Evolutionary conservation across 1,284 basidiomycete species (phyloP).

Genomic region (Wallemia hederae): DNA sequence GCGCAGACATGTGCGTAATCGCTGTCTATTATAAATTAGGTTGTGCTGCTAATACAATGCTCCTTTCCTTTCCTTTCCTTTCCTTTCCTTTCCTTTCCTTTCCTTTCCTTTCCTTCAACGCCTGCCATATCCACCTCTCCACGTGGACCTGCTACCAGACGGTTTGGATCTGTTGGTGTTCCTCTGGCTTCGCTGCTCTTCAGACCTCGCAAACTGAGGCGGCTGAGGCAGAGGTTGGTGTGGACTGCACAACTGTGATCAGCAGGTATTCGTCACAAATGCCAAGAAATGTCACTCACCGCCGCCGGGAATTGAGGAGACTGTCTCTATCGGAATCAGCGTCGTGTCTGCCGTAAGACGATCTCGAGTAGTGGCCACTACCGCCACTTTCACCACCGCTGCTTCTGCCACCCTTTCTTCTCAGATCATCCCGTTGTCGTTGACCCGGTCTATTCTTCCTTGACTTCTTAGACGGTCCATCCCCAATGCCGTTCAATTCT

Average conservation of each 20-base stretch:
- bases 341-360: not conserved
- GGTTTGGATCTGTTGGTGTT: not conserved
- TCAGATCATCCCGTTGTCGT: not conserved
- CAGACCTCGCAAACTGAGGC: not conserved
- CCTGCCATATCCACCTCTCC: not conserved
- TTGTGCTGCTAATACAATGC: too few relatives aligned
- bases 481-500: not conserved
- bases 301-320: not conserved
- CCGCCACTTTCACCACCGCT: not conserved
- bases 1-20: too few relatives aligned
- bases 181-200: not conserved
- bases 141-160: not conserved
- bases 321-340: not conserved
- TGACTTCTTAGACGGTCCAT: not conserved
- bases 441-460: not conserved
- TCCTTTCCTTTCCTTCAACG: not conserved
- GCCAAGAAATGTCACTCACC: not conserved
- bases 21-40: too few relatives aligned
- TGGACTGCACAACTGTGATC: not conserved
- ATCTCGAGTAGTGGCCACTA: too few relatives aligned
- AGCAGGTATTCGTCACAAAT: too few relatives aligned
- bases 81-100: not conserved
- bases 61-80: not conserved
- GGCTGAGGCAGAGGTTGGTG: not conserved
- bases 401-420: not conserved